A percentile compares a stretch with the other conserved stretches of the same genome.
Conservation (phyloP, 2,329 filamentous ascomycete genomes). For the Beauveria asiatica region DNA sequence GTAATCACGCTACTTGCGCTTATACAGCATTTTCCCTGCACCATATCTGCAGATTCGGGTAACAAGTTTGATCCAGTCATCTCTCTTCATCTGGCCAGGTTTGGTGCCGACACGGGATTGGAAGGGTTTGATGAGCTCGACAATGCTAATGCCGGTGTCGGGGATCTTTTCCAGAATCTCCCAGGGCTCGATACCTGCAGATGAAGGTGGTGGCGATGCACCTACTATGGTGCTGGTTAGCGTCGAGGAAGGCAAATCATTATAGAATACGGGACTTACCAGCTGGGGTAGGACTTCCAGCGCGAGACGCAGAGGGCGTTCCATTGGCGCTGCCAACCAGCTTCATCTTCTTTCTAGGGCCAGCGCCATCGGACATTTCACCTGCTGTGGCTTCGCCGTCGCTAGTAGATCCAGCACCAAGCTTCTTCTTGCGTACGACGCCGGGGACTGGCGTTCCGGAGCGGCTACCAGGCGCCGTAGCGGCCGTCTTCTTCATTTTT, state of each 20-base stretch:
- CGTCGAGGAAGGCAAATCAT: not conserved
- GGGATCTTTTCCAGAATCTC: slow-evolving; percentile 49
- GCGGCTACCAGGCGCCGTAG: slow-evolving; percentile 42
- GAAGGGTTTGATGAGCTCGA: slow-evolving; percentile 46
- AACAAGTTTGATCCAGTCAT: slow-evolving; percentile 52
- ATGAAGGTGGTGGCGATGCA: slow-evolving; percentile 28
- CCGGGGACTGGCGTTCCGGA: slow-evolving; percentile 45
- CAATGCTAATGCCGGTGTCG: slow-evolving; percentile 45
- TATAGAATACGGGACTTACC: slow-evolving; percentile 23
- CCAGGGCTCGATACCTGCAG: slow-evolving; percentile 34
- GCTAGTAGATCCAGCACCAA: slow-evolving; percentile 53
- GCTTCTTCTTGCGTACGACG: slow-evolving; percentile 30
- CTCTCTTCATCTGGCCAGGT: slow-evolving; percentile 41
- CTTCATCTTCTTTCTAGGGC: slow-evolving; percentile 47
- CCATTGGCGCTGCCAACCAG: slow-evolving; percentile 38
- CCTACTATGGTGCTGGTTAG: slow-evolving; percentile 18
- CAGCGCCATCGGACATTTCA: slow-evolving; percentile 52
- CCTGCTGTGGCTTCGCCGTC: slow-evolving; percentile 65
- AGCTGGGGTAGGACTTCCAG: slow-evolving; percentile 45
- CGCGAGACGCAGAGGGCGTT: slow-evolving; percentile 51
- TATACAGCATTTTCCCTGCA: slow-evolving; percentile 43
- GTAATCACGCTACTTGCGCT: slow-evolving; percentile 16
- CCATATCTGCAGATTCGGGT: slow-evolving; percentile 46
- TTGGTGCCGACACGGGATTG: slow-evolving; percentile 42
- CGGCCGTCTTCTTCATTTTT: slow-evolving; percentile 57